Evolutionary conservation across 345 rosid species (phyloP).

Genomic region (Eutrema heterophyllum): DNA sequence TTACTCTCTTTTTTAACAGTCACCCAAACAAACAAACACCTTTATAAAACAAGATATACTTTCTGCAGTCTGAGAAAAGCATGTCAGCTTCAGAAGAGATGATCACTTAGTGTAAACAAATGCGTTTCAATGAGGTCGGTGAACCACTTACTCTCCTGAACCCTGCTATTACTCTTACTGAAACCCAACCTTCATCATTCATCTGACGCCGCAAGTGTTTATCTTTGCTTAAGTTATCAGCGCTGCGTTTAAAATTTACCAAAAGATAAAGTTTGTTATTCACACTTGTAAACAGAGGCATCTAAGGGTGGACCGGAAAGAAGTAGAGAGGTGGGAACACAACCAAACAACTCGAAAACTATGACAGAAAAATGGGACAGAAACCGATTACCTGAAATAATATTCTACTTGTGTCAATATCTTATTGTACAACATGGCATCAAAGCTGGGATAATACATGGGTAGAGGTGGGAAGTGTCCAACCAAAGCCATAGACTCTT

Average conservation of each 20-base stretch:
- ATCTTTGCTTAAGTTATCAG: constrained; percentile 73
- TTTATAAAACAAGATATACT: not conserved
- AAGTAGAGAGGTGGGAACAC: constrained; percentile 1
- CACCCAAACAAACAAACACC: not conserved
- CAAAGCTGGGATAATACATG: constrained; percentile 6
- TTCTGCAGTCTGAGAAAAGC: not conserved
- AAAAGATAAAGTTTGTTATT: not conserved
- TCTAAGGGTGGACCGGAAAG: not conserved
- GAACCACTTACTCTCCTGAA: constrained; percentile 70
- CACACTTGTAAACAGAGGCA: not conserved
- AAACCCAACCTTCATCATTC: constrained; percentile 91
- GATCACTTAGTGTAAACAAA: constrained; percentile 6
- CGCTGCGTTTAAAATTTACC: constrained; percentile 39
- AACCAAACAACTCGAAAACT: not conserved
- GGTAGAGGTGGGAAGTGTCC: constrained; percentile 18
- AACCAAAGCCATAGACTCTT: constrained; percentile 15
- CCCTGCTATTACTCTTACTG: constrained; percentile 60
- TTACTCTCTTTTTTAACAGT: not conserved
- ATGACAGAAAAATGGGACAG: not conserved
- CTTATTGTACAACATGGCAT: constrained; percentile 20
- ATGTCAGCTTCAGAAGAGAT: not conserved
- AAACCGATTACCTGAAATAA: constrained; percentile 69
- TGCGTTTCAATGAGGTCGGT: not conserved
- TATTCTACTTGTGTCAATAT: constrained; percentile 71
- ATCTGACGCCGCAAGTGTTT: constrained; percentile 61